A percentile compares a stretch with the other conserved stretches of the same genome.
phyloP scores from a whole-genome alignment of 140 eudicot species.

The Stevia rebaudiana region DNA sequence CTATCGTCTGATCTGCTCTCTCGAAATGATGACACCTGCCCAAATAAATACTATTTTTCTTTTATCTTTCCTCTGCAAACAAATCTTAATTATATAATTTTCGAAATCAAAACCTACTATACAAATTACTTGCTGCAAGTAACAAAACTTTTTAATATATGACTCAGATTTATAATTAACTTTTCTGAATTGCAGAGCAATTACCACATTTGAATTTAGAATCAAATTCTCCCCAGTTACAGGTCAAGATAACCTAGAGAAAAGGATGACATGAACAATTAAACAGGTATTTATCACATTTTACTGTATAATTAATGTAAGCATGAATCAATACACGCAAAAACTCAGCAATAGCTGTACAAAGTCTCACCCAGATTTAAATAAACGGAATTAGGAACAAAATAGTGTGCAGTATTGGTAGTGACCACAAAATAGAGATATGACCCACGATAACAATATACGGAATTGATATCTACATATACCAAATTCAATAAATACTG shows the following conservation, averaged over 20 bases:
- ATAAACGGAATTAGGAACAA: conserved; percentile 4
- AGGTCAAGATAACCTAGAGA: not conserved
- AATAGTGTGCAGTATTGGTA: not conserved
- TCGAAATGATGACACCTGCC: conserved; percentile 69
- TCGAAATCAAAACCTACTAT: not conserved
- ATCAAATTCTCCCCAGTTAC: not conserved
- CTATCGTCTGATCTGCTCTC: conserved; percentile 75
- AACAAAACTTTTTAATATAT: not conserved
- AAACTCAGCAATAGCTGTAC: not conserved
- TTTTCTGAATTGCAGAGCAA: not conserved
- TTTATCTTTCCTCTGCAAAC: not conserved
- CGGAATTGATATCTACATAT: not conserved
- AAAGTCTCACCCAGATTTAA: conserved; percentile 15
- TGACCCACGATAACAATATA: conserved; percentile 19
- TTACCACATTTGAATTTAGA: not conserved
- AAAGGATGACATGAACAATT: not conserved
- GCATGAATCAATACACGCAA: not conserved
- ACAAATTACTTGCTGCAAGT: not conserved
- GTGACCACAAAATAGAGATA: conserved; percentile 17
- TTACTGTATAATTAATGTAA: not conserved
- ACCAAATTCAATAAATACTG: conserved; percentile 6
- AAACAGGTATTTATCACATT: not conserved
- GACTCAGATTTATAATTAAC: not conserved
- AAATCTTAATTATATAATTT: not conserved
- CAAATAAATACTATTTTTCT: not conserved